Evolutionary conservation across 805 yeast species (phyloP).

Genomic region (Komagataella populi): DNA sequence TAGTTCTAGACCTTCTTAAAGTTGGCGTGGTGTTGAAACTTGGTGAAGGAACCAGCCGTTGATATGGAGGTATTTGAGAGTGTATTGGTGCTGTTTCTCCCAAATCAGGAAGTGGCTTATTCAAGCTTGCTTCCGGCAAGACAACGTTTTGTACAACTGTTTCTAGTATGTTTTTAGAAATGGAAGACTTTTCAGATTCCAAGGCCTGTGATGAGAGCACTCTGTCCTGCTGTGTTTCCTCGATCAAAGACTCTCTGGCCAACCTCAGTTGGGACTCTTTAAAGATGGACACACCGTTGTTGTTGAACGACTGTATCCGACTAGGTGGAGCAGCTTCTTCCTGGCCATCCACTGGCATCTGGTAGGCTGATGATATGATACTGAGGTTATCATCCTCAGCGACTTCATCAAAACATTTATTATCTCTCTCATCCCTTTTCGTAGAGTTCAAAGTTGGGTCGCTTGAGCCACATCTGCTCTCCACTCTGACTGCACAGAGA

Average conservation of each 20-base stretch:
- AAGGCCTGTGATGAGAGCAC: neutral
- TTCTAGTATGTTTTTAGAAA: neutral
- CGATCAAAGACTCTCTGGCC: neutral
- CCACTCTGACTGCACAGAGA: slow-evolving; percentile 3
- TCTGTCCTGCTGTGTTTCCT: neutral
- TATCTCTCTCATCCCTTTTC: neutral
- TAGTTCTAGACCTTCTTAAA: neutral
- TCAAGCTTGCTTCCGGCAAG: neutral
- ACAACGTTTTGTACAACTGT: neutral
- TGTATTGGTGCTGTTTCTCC: neutral
- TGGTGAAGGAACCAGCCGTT: neutral
- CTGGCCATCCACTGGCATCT: neutral
- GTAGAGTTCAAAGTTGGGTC: slow-evolving; percentile 3
- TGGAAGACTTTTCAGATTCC: neutral
- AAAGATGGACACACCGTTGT: neutral
- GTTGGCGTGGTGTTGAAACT: neutral
- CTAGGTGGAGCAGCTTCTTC: neutral
- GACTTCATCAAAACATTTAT: neutral
- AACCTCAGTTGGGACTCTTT: neutral
- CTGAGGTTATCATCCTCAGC: neutral
- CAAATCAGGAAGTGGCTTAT: neutral
- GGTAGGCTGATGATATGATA: slow-evolving; percentile 1
- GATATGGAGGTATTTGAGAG: neutral
- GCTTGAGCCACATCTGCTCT: slow-evolving; percentile 4
- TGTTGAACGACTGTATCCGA: neutral